Conservation (phyloP, 352 stramenopile species). For the Elongisporangium prolatum region DNA sequence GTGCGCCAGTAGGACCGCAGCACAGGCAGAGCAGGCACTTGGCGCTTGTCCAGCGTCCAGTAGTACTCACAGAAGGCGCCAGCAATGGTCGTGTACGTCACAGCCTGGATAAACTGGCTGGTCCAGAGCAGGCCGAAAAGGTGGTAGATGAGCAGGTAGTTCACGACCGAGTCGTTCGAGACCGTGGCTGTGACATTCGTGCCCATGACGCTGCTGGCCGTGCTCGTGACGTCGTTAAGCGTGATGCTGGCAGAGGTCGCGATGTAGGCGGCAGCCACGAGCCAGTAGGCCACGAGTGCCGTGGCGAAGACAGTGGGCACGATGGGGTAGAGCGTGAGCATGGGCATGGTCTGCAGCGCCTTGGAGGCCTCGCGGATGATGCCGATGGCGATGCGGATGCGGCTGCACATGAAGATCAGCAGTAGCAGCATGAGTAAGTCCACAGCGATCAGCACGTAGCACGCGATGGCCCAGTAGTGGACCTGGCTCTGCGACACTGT, state of each 20-base stretch:
- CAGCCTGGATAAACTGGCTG: conserved; percentile 79
- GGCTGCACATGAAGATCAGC: conserved; percentile 75
- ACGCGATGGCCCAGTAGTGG: conserved; percentile 69
- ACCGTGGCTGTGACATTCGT: conserved; percentile 30
- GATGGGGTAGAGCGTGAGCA: conserved; percentile 73
- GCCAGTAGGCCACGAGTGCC: conserved; percentile 68
- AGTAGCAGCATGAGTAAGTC: conserved; percentile 62
- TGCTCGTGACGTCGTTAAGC: conserved; percentile 34
- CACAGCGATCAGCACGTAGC: conserved; percentile 66
- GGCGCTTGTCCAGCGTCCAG: conserved; percentile 78
- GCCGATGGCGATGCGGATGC: conserved; percentile 82
- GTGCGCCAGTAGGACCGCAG: conserved; percentile 57
- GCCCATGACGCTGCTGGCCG: conserved; percentile 18
- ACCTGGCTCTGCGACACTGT: conserved; percentile 38
- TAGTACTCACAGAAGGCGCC: conserved; percentile 85
- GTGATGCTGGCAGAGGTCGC: conserved; percentile 56
- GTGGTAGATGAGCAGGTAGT: conserved; percentile 83
- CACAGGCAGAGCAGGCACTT: conserved; percentile 41
- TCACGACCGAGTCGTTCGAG: conserved; percentile 55
- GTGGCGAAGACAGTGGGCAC: conserved; percentile 64
- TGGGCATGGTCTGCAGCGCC: conserved; percentile 71
- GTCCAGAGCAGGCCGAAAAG: conserved; percentile 84
- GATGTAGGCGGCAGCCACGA: conserved; percentile 75
- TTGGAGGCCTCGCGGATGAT: conserved; percentile 85
- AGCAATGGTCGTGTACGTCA: conserved; percentile 69